Percentiles rank a stretch among this genome's conserved stretches.
Conservation (phyloP, 2,329 filamentous ascomycete species). For the Neopestalotiopsis clavispora region DNA sequence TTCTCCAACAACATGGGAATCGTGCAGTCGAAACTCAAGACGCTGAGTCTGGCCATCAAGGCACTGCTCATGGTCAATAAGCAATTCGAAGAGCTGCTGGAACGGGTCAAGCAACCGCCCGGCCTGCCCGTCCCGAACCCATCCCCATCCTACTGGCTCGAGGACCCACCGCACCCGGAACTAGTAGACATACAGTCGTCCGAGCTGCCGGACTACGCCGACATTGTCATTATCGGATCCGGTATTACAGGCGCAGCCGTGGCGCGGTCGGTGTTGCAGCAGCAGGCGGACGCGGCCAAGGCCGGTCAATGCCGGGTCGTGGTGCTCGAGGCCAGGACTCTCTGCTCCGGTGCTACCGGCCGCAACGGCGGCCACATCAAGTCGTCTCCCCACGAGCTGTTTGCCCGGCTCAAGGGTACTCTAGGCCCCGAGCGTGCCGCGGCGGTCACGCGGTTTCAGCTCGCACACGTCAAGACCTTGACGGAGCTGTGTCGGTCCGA, state of each 20-base stretch:
- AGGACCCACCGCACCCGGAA: conserved; percentile 46
- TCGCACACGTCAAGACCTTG: conserved; percentile 45
- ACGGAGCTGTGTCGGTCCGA: conserved; percentile 42
- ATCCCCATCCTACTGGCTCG: conserved; percentile 52
- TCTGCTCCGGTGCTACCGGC: conserved; percentile 58
- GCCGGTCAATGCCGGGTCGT: conserved; percentile 36
- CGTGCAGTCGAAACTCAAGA: conserved; percentile 35
- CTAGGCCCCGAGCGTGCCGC: conserved; percentile 43
- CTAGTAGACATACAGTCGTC: conserved; percentile 40
- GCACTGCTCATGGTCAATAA: conserved; percentile 32
- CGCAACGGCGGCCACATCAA: conserved; percentile 60
- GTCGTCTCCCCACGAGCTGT: conserved; percentile 47
- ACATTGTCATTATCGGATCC: conserved; percentile 59
- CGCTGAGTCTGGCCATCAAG: conserved; percentile 30
- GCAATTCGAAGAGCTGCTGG: conserved; percentile 26
- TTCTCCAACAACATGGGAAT: conserved; percentile 38
- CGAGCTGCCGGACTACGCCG: conserved; percentile 43
- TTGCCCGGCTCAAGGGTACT: conserved; percentile 35
- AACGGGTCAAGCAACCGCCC: conserved; percentile 28
- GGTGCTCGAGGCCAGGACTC: conserved; percentile 54
- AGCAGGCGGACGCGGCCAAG: conserved; percentile 17
- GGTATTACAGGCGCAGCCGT: conserved; percentile 55
- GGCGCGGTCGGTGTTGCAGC: conserved; percentile 37
- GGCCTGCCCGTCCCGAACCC: conserved; percentile 47
- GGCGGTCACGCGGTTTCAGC: conserved; percentile 47